These are phyloP conservation scores for Sclerospora graminicola DNA, from an alignment of 352 stramenopile species.

Conservation along the genomic window DNA sequence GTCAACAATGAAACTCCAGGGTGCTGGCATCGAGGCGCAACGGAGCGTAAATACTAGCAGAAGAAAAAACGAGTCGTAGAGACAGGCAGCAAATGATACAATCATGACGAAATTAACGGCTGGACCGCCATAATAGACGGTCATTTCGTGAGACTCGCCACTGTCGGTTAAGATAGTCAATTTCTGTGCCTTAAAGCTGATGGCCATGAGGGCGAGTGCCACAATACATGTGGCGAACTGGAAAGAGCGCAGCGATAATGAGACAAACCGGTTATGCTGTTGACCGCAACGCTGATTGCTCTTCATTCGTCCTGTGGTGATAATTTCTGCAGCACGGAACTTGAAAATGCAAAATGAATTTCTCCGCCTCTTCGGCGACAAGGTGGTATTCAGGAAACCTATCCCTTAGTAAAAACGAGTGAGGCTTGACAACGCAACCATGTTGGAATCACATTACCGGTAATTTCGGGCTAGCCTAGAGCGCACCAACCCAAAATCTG, in stretches of 20 bases:
- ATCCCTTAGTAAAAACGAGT: slow-evolving; percentile 1
- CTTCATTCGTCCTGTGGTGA: background rate
- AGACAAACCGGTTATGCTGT: slow-evolving; percentile 31
- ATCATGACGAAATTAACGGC: slow-evolving; percentile 51
- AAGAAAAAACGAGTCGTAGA: slow-evolving; percentile 46
- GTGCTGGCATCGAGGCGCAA: slow-evolving; percentile 23
- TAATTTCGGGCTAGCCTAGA: too few species aligned
- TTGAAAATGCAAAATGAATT: too few species aligned
- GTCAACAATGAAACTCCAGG: slow-evolving; percentile 43
- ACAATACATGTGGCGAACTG: slow-evolving; percentile 35
- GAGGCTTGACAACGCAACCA: too few species aligned
- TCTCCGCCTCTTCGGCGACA: background rate
- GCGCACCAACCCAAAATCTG: too few species aligned
- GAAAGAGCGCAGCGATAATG: slow-evolving; percentile 36
- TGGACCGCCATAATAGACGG: slow-evolving; percentile 48
- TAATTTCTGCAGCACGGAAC: too few species aligned
- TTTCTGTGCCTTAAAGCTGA: slow-evolving; percentile 32
- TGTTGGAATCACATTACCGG: too few species aligned
- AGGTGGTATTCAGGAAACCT: background rate
- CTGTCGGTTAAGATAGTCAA: slow-evolving; percentile 10
- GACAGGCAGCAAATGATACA: slow-evolving; percentile 41
- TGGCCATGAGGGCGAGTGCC: slow-evolving; percentile 38
- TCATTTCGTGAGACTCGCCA: slow-evolving; percentile 21
- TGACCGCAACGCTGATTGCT: slow-evolving; percentile 18
- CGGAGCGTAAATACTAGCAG: slow-evolving; percentile 27